Conservation (phyloP, 768 basidiomycete species). For the Lactarius tabidus region DNA sequence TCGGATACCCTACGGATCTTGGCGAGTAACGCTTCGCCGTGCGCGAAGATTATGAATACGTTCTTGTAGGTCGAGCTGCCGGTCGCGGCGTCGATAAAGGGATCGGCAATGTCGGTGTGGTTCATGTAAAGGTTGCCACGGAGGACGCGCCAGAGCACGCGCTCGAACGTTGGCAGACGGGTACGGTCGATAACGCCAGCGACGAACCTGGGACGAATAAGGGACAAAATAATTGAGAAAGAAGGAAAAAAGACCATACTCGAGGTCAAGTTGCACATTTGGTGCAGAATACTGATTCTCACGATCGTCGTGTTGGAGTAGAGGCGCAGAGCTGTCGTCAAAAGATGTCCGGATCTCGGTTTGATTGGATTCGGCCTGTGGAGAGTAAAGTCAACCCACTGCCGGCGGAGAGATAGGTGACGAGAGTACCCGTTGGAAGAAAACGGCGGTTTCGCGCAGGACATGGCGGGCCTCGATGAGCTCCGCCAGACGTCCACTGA, state of each 20-base stretch:
- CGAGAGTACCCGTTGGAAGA: conserved; percentile 75
- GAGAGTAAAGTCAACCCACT: not conserved
- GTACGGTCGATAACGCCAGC: conserved; percentile 94
- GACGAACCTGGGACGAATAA: conserved; percentile 62
- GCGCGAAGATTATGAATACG: conserved; percentile 99
- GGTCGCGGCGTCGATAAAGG: conserved; percentile 84
- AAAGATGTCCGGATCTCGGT: conserved; percentile 82
- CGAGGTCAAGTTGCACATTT: conserved; percentile 75
- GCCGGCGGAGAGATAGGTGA: not conserved
- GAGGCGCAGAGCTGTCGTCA: conserved; percentile 86
- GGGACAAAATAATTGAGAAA: not conserved
- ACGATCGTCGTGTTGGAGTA: conserved; percentile 88
- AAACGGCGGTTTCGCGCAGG: conserved; percentile 89
- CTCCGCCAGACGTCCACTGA: conserved; percentile 82
- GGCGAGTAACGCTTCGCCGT: conserved; percentile 84
- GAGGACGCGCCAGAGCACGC: conserved; percentile 95
- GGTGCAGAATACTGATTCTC: conserved; percentile 52
- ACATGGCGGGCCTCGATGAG: conserved; percentile 93
- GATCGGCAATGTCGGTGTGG: conserved; percentile 89
- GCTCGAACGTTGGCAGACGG: conserved; percentile 90
- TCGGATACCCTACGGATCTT: conserved; percentile 99
- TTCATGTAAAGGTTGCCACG: conserved; percentile 99
- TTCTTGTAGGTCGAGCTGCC: conserved; percentile 89
- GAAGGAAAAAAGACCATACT: conserved; percentile 50
- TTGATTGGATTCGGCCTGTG: conserved; percentile 75